Base-by-base conservation (phyloP, 1,139 yeast genomes). In the Keqinozyma sinolaborantium region DNA sequence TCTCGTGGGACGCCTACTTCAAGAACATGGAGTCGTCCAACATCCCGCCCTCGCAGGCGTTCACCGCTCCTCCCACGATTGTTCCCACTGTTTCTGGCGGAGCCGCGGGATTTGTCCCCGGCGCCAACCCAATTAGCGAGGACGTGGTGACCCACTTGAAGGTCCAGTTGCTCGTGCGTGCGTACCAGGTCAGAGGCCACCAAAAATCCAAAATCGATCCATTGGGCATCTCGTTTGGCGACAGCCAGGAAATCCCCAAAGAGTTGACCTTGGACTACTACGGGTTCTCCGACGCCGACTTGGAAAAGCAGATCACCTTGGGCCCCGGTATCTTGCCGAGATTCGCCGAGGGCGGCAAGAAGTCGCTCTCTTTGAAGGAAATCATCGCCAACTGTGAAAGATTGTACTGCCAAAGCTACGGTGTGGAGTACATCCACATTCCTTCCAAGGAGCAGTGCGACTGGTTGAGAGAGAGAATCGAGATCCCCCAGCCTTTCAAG, bases 251-350 rank as follows among this genome's bases (percentile, higher is more conserved):
- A 23, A 64, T 68, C 36, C 97, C 97, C 42, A 81, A 76, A 56
- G 98, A 92, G 67, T 73, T 94, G 55, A 86, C 96, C 28, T 70
- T 88, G 43, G 97, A 87, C 40, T 84, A 84, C 66, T 92, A 92
- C 56, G 94, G 94, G 23, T 92, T 92, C 70, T 70, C 92, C 33
- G 92, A 86, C 36, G 77, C 80, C 33, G 98, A 92, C 58, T 64
- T 92, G 51, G 79, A 83, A 48, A 83, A 77, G 55, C 83, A 81
- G 56, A 85, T 90, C 62, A 82, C 88, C 38, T 75, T 92, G 45
- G 99, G 99, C 36, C 97, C 98, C 20, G 99, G 99, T 61, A 92
- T 92, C 50, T 70, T 92, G 56, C 97, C 97, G 32, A 77, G 95
- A 59, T 94, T 90, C 52, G 87, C 88, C 34, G 77, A 77, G 36